Base-by-base conservation (phyloP, 257 asterid genomes). In the Anisodus acutangulus region DNA sequence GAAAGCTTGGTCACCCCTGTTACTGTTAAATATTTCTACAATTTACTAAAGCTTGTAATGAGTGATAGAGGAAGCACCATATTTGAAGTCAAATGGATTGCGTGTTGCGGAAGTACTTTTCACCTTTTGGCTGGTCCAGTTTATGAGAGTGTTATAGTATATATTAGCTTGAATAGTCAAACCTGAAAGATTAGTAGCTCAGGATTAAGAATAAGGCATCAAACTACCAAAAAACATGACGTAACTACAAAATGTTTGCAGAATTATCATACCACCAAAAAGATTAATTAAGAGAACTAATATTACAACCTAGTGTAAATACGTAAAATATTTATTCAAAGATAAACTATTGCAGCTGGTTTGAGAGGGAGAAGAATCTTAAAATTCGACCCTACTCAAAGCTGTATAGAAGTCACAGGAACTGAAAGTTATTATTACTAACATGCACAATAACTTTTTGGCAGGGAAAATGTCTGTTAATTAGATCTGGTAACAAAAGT, bases 91-190 rank as follows among this genome's bases (percentile, higher is more conserved):
- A 74, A 96, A 94, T 66, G 99, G 89, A 88, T 96, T 94, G 87
- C 91, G 97, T 43, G 92, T 91, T 69, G 94, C 88, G 80, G 91
- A 93, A 84, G 95, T 86, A 86, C 91, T 93, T 89, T 96, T 96
- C 89, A 96, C 99, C 90, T 96, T 96, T 89, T 96, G 96, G 92
- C 99, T 96, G 84, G 98, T 93, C 99, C 99, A 96, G 84, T 89
- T 92, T 86, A 96, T 91, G 86, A 96, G 91, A 84, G 90, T 87
- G 88, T 94, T 92, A 88, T 96, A 93, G 60, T 96, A 96, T 87
- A 91, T 79, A 87, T 96, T 94, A 39, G 98, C 97, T 90, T 96
- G 99, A 72, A 91, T 85, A 54, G 99, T 93, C 95, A 94, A 91
- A 86, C 98, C 98, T 95, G 94, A 85, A 71, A 90, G 8, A 71